phyloP scores from a whole-genome alignment of 768 basidiomycete genomes.

The Lactarius evosmus region DNA sequence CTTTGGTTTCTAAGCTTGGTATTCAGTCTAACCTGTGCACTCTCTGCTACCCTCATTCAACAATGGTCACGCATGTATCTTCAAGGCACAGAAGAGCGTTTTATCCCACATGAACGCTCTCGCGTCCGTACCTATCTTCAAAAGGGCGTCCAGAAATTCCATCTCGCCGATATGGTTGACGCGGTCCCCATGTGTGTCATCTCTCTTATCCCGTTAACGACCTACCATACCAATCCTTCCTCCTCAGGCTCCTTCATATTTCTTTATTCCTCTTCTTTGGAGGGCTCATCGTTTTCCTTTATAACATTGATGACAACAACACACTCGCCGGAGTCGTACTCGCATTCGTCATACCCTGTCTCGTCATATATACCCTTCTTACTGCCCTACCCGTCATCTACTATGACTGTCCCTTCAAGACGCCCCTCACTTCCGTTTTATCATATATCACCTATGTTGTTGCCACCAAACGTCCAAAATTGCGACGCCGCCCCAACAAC shows the following conservation, averaged over 20 bases:
- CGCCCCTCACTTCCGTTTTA: slow-evolving; percentile 17
- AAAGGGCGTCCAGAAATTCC: slow-evolving; percentile 18
- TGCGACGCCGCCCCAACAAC: neutral
- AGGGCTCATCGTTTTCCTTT: slow-evolving; percentile 20
- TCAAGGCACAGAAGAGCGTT: slow-evolving; percentile 15
- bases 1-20: slow-evolving; percentile 27
- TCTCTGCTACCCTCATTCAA: slow-evolving; percentile 23
- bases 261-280: slow-evolving; percentile 21
- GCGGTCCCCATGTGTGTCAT: slow-evolving; percentile 13
- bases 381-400: slow-evolving; percentile 17
- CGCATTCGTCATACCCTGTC: neutral
- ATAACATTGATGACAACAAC: neutral
- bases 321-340: slow-evolving; percentile 14
- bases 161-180: slow-evolving; percentile 14
- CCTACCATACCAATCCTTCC: neutral
- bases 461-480: neutral
- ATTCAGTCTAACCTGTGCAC: slow-evolving; percentile 22
- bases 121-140: slow-evolving; percentile 24
- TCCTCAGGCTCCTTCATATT: slow-evolving; percentile 18
- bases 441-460: slow-evolving; percentile 9
- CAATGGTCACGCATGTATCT: slow-evolving; percentile 27
- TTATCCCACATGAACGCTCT: slow-evolving; percentile 11
- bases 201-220: neutral
- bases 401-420: slow-evolving; percentile 20
- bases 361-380: slow-evolving; percentile 12